These are phyloP conservation scores for Pythium vanterpoolii DNA, from an alignment of 352 stramenopile genomes.

Conservation along the genomic window DNA sequence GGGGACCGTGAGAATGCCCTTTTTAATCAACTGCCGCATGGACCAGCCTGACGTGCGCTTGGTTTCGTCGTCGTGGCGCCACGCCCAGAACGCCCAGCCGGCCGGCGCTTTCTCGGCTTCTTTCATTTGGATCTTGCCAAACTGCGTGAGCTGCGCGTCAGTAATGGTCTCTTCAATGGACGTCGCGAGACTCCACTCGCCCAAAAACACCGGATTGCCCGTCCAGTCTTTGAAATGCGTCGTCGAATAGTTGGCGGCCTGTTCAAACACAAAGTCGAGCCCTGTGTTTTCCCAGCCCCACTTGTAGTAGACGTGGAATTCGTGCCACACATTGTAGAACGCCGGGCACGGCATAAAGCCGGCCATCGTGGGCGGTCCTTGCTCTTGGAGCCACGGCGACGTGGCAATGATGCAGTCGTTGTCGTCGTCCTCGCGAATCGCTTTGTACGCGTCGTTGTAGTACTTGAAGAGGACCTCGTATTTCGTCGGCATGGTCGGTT, in stretches of 20 bases:
- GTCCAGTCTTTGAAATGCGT: slow-evolving; percentile 25
- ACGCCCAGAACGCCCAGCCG: slow-evolving; percentile 28
- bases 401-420: slow-evolving; percentile 54
- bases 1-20: slow-evolving; percentile 17
- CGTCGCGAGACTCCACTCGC: slow-evolving; percentile 50
- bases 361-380: slow-evolving; percentile 28
- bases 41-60: slow-evolving; percentile 22
- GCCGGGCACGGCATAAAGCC: slow-evolving; percentile 31
- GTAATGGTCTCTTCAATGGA: slow-evolving; percentile 28
- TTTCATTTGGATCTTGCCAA: slow-evolving; percentile 31
- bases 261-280: slow-evolving; percentile 21
- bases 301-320: slow-evolving; percentile 59
- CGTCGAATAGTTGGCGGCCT: slow-evolving; percentile 6
- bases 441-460: slow-evolving; percentile 48
- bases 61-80: slow-evolving; percentile 22
- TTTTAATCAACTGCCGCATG: slow-evolving; percentile 23
- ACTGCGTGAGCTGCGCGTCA: slow-evolving; percentile 23
- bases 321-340: slow-evolving; percentile 56
- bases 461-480: slow-evolving; percentile 42
- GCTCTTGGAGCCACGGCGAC: slow-evolving; percentile 45
- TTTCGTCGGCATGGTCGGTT: slow-evolving; percentile 42
- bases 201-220: slow-evolving; percentile 46
- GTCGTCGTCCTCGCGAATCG: slow-evolving; percentile 50
- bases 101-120: slow-evolving; percentile 19
- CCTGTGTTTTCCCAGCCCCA: slow-evolving; percentile 32